phyloP scores from a whole-genome alignment of 177 flowering plant genomes.

The Tripterygium wilfordii region DNA sequence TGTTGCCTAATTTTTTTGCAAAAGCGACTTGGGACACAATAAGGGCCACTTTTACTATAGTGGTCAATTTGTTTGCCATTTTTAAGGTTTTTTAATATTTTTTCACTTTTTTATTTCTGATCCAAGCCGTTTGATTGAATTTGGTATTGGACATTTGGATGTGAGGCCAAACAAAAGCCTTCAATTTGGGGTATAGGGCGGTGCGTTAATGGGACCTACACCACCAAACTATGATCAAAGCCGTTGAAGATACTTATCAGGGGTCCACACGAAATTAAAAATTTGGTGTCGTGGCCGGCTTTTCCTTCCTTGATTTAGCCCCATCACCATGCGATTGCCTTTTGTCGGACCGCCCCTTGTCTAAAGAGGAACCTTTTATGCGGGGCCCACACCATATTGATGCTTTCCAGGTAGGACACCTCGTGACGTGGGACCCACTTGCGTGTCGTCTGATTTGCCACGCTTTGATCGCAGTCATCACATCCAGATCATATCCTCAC shows the following conservation, averaged over 20 bases:
- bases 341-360: constrained; percentile 10
- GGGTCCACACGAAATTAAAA: background rate
- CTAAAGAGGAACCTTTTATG: background rate
- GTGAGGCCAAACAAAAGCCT: no score
- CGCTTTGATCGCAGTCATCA: constrained; percentile 11
- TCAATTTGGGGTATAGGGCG: no score
- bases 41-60: constrained; percentile 8
- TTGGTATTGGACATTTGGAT: no score
- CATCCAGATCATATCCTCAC: constrained; percentile 8
- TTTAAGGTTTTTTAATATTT: constrained; percentile 18
- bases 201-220: constrained; percentile 16
- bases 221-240: constrained; percentile 7
- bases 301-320: constrained; percentile 1
- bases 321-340: background rate
- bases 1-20: no score
- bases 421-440: constrained; percentile 20
- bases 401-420: constrained; percentile 21
- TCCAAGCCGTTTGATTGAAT: no score
- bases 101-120: no score
- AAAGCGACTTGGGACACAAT: no score
- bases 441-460: constrained; percentile 20
- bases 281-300: constrained; percentile 7
- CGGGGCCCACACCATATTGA: constrained; percentile 12
- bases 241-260: background rate
- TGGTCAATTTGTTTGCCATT: constrained; percentile 9